These are phyloP conservation scores for Yamadazyma sp. DNA, from an alignment of 805 yeast genomes.

Conservation along the genomic window DNA sequence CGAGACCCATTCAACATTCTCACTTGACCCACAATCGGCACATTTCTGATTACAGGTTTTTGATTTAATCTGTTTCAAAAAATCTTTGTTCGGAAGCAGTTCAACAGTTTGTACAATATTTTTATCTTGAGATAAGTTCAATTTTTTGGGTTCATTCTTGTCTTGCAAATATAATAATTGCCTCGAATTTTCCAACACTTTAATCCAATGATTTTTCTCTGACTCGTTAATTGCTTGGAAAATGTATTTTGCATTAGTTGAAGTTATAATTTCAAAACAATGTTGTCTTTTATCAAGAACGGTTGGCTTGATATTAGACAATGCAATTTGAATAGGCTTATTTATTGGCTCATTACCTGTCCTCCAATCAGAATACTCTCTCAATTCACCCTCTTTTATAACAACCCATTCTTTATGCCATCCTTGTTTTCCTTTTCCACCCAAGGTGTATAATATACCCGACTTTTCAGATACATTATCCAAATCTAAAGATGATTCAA, in stretches of 20 bases:
- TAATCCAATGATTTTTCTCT: conserved; percentile 69
- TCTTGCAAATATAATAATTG: conserved; percentile 14
- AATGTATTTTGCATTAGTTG: conserved; percentile 59
- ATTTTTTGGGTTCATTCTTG: conserved; percentile 1
- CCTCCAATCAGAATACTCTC: conserved; percentile 80
- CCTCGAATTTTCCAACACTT: conserved; percentile 57
- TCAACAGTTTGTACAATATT: too few species aligned
- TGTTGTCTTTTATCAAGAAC: conserved; percentile 45
- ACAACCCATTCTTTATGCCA: conserved; percentile 94
- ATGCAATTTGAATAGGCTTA: conserved; percentile 66
- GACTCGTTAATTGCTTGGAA: conserved; percentile 72
- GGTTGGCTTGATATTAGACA: conserved; percentile 57
- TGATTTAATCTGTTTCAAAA: conserved; percentile 37
- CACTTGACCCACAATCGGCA: conserved; percentile 72
- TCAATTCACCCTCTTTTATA: conserved; percentile 60
- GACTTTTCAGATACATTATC: conserved; percentile 6
- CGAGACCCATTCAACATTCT: conserved; percentile 83
- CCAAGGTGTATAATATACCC: conserved; percentile 56
- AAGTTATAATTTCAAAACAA: conserved; percentile 77
- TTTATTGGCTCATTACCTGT: conserved; percentile 59
- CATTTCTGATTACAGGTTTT: conserved; percentile 62
- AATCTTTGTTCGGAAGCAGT: too few species aligned
- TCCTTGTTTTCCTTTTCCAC: conserved; percentile 59
- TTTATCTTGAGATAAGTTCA: conserved; percentile 15
- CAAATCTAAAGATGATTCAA: conserved; percentile 1